Evolutionary conservation across 306 rosid species (phyloP).

Genomic region (Begonia loranthoides): DNA sequence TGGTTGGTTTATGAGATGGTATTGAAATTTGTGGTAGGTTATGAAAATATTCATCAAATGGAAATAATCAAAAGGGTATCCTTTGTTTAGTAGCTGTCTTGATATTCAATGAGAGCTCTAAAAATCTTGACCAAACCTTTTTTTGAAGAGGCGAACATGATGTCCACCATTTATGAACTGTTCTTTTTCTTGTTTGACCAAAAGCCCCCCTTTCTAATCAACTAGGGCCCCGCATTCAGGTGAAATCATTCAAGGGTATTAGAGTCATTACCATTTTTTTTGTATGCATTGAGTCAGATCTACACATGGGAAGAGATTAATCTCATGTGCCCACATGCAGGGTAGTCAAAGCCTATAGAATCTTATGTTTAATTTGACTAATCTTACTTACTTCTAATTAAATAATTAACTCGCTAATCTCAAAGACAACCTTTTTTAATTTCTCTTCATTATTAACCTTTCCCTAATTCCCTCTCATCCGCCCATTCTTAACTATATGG

Average conservation of each 20-base stretch:
- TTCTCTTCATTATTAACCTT: constrained; percentile 5
- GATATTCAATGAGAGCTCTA: constrained; percentile 29
- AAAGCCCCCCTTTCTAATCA: too few species aligned
- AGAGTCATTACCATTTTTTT: constrained; percentile 28
- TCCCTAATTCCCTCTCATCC: constrained; percentile 23
- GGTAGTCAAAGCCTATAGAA: neutral
- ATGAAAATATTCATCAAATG: too few species aligned
- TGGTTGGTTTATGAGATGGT: too few species aligned
- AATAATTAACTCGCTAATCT: neutral
- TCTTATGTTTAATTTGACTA: neutral
- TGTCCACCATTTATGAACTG: constrained; percentile 18
- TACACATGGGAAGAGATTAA: constrained; percentile 68
- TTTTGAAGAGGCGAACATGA: constrained; percentile 37
- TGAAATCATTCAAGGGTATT: constrained; percentile 19
- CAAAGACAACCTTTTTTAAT: neutral
- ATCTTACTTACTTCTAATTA: neutral
- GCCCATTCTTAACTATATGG: constrained; percentile 6
- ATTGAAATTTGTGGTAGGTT: too few species aligned
- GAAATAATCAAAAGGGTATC: too few species aligned
- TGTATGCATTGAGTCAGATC: constrained; percentile 7
- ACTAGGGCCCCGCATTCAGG: too few species aligned
- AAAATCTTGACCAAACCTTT: constrained; percentile 55
- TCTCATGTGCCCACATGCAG: constrained; percentile 96
- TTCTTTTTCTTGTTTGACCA: too few species aligned
- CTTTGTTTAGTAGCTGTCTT: too few species aligned